Base-by-base conservation (phyloP, 108 stramenopile genomes). In the Poteriospumella lacustris region DNA sequence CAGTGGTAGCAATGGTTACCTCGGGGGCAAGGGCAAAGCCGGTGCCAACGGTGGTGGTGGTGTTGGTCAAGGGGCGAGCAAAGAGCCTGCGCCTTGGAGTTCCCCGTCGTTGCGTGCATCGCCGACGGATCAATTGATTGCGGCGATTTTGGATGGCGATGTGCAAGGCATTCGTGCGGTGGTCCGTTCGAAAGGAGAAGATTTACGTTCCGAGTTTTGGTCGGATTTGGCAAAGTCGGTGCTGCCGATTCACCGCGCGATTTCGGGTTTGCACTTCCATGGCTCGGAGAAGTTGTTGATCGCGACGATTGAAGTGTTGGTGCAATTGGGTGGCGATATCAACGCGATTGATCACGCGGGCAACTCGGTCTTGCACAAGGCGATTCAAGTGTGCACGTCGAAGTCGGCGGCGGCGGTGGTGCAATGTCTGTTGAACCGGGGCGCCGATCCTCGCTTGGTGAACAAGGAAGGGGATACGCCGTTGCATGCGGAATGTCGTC, bases 191-290 rank as follows among this genome's bases (percentile, higher is more conserved):
- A 73, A 56, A 73, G 70, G 70, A 52, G 70, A 73, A 29, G 43
- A 44, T 52, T 31, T 73, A 26, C 9, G 5, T 12, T 5, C 12
- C 9, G 70, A 73, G 5, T 73, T 34, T 73, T 73, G 70, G 70
- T 5, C 26, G 3, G 5, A 5, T 73, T 34, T 56, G 3, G 64
- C 77, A 0, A 31, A n/a, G 42, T 39, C 56, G 39, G 2, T 81
- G 29, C 28, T 76, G 28, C 76, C 75, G n/a, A 19, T 81, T n/a
- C 80, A 81, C 76, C 39, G 80, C 28, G 58, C 59, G 15, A 72
- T 81, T 15, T 26, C 68, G 33, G 80, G 80, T 34, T 77, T 81
- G 24, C 75, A 81, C 59, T 81, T 81, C 67, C 80, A 81, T 73
- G 80, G 75, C 2, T 44, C 47, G 38, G 43, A 76, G 44, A 31